Base-by-base conservation (phyloP, 148 eudicot genomes). In the Cornus kousa region DNA sequence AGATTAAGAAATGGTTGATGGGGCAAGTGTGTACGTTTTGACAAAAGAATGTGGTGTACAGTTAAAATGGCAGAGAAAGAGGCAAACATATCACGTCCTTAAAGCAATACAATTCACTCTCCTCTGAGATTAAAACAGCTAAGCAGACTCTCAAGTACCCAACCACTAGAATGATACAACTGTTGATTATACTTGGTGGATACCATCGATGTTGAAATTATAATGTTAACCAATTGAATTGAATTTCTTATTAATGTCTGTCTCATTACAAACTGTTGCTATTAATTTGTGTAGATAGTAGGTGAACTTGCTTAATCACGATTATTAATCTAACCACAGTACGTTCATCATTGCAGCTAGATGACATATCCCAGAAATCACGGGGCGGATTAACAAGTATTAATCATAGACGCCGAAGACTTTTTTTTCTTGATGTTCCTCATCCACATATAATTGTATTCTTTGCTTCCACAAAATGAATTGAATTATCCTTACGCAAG, bases 231-330 rank as follows among this genome's bases (percentile, higher is more conserved):
- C 48, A 43, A 43, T 43, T 5, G 6, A 62, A 62, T 62, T 62
- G 7, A 17, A 17, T 62, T 19, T 62, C 24, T 62, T n/a, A 62
- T 5, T 62, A 62, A 62, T 62, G 66, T 17, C 24, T 5, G 66
- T 17, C 66, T 5, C 66, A 62, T 62, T 62, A 6, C 24, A 62
- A 62, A 17, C 22, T n/a, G 3, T 62, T 62, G 20, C 66, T 20
- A 62, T 20, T 6, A 2, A 60, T 60, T 20, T 62, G 23, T 62
- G 24, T 62, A 19, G 22, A 2, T 62, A 62, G 66, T n/a, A 13
- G 66, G 66, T 62, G 66, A 62, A 62, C 66, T 62, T 62, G 66
- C 66, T 62, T 62, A 62, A 62, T 62, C 66, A 62, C 23, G 1
- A 62, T 17, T n/a, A 53, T 62, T 17, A 62, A 62, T 60, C 20